Percentiles rank a stretch among this genome's conserved stretches.
phyloP scores from a whole-genome alignment of 371 early-diverging fungal species.

The Mucor velutinosus region DNA sequence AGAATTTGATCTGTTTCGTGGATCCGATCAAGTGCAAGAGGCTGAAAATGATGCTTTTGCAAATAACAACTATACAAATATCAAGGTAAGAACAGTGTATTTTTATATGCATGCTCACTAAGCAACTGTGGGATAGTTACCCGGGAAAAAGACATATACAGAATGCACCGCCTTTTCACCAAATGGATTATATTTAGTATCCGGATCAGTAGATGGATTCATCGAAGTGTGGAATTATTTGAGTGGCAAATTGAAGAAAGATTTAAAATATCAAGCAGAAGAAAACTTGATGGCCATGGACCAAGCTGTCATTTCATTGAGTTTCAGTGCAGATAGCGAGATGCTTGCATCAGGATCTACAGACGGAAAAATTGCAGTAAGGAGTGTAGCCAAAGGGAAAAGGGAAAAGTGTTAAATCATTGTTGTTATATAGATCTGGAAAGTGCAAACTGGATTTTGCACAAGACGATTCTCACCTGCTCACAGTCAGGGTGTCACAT shows the following conservation, averaged over 20 bases:
- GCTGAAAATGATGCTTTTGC: constrained; percentile 77
- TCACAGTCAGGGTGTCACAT: constrained; percentile 86
- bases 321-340: constrained; percentile 78
- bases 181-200: constrained; percentile 82
- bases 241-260: constrained; percentile 88
- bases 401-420: constrained; percentile 8
- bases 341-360: constrained; percentile 85
- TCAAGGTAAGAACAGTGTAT: constrained; percentile 60
- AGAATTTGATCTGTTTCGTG: constrained; percentile 80
- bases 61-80: constrained; percentile 61
- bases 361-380: constrained; percentile 84
- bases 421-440: constrained; percentile 62
- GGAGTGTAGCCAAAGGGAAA: background rate
- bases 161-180: constrained; percentile 84
- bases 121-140: constrained; percentile 60
- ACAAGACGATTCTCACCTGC: constrained; percentile 77
- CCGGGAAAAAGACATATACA: constrained; percentile 83
- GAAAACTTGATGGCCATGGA: constrained; percentile 95
- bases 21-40: constrained; percentile 58
- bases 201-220: constrained; percentile 92
- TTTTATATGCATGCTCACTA: background rate
- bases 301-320: constrained; percentile 76
- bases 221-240: constrained; percentile 94
- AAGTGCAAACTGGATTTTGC: constrained; percentile 75
- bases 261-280: constrained; percentile 90